Evolutionary conservation across 2,329 filamentous ascomycete genomes (phyloP).

Genomic region (Zymoseptoria pseudotritici): DNA sequence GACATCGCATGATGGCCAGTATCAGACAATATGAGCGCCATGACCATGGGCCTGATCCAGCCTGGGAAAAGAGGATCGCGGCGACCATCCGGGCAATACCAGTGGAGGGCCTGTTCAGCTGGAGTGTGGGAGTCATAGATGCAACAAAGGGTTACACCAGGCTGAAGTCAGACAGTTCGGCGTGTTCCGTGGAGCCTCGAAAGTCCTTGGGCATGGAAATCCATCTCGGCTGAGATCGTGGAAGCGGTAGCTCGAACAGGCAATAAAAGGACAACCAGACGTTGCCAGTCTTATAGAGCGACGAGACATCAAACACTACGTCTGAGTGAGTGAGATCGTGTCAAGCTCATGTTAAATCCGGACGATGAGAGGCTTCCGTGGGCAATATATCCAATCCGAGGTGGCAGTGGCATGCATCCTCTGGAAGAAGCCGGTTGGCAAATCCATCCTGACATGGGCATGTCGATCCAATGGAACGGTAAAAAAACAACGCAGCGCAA

Average conservation of each 20-base stretch:
- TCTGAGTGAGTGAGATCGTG: slow-evolving; percentile 2
- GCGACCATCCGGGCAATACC: too few species aligned
- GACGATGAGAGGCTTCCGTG: not conserved
- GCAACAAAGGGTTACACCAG: not conserved
- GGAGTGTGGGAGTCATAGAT: too few species aligned
- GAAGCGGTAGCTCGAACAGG: not conserved
- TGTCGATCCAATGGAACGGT: not conserved
- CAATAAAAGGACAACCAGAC: not conserved
- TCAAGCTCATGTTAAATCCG: not conserved
- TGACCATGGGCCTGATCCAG: too few species aligned
- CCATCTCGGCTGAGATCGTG: not conserved
- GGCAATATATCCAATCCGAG: not conserved
- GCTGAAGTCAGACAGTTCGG: not conserved
- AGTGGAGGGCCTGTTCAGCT: too few species aligned
- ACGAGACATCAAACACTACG: slow-evolving; percentile 4
- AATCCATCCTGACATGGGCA: not conserved
- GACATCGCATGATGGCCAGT: too few species aligned
- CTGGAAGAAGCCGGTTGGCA: slow-evolving; percentile 2
- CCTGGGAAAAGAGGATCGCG: too few species aligned
- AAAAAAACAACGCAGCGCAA: slow-evolving; percentile 6
- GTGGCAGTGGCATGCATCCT: not conserved
- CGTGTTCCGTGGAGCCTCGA: not conserved
- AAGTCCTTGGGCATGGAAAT: not conserved
- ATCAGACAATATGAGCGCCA: too few species aligned
- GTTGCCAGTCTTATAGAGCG: not conserved